phyloP scores from a whole-genome alignment of 2,329 filamentous ascomycete genomes.

The Nemania abortiva region DNA sequence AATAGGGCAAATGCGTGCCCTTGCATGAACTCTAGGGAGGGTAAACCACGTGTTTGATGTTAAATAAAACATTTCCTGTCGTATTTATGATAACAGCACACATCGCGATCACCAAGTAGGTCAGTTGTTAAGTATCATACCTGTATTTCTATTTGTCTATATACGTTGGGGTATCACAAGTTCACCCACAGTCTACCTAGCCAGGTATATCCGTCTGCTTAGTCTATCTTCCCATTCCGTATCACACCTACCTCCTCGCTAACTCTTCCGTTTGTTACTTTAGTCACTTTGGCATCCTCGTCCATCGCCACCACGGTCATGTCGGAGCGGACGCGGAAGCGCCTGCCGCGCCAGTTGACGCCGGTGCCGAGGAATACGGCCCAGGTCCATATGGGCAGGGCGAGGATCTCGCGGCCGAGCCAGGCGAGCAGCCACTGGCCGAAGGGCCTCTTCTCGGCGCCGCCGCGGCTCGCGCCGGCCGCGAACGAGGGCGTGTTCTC shows the following conservation, averaged over 20 bases:
- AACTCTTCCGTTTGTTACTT: slow-evolving; percentile 1
- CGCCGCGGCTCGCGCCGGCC: slow-evolving; percentile 56
- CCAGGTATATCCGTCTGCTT: neutral
- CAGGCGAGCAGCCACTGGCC: slow-evolving; percentile 82
- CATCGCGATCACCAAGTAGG: neutral
- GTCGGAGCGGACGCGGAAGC: slow-evolving; percentile 84
- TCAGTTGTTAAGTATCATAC: slow-evolving; percentile 1
- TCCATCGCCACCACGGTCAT: slow-evolving; percentile 75
- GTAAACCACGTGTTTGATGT: too few relatives aligned
- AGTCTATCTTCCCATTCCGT: slow-evolving; percentile 29
- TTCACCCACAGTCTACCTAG: neutral
- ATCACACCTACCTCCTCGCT: neutral
- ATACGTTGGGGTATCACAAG: slow-evolving; percentile 30
- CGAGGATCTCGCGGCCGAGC: slow-evolving; percentile 84
- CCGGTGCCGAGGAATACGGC: slow-evolving; percentile 90
- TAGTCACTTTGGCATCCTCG: slow-evolving; percentile 8
- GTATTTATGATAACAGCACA: neutral
- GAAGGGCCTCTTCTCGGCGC: slow-evolving; percentile 67
- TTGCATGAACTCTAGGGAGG: too few relatives aligned
- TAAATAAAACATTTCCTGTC: neutral
- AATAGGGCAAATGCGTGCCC: too few relatives aligned
- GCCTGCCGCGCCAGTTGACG: slow-evolving; percentile 87
- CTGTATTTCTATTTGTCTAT: slow-evolving; percentile 19
- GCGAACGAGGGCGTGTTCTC: slow-evolving; percentile 81
- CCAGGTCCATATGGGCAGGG: slow-evolving; percentile 90